Base-by-base conservation (phyloP, 2,329 filamentous ascomycete species). In the Paraphoma chrysanthemicola region DNA sequence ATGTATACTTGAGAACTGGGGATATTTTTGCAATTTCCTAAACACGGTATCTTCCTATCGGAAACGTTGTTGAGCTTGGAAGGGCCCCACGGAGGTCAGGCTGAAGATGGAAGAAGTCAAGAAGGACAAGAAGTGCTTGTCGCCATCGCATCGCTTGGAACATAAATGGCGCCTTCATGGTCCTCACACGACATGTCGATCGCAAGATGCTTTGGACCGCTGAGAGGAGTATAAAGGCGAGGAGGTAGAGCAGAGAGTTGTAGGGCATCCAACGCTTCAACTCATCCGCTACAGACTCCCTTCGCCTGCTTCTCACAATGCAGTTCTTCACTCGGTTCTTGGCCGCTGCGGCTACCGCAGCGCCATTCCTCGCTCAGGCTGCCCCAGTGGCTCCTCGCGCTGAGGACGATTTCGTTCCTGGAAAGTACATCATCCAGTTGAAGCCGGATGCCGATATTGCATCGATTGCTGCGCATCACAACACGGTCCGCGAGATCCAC, bases 391-490 rank as follows among this genome's bases (percentile, higher is more conserved):
- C 41, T 7, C 10, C 54, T 7, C 50, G 55, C 23, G 38, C 50
- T 4, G 33, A 51, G 2, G 48, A 57, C 31, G 56, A 60, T 12
- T 29, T 66, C 16, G 68, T 80, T 44, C 71, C 74, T 12, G 74
- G 74, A 59, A 79, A 79, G 70, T 82, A 78, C 66, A 79, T 81
- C 52, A 70, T 81, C 54, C 77, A 76, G 61, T 48, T 81, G 53
- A 79, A 76, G 68, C 70, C 76, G 11, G 70, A 70, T 10, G 62
- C 63, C 3, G 64, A 72, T 45, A 47, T 68, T 44, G 62, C 67
- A 0, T 63, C 66, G 0, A 60, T 74, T n/a, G 63, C 60, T 9
- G 57, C 64, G 9, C 71, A 74, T 42, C 65, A 67, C 46, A 56
- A 63, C 38, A 67, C 55, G 8, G 67, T 75, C 5, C 68, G 66